Percentiles rank a stretch among this genome's conserved stretches.
Conservation (phyloP, 148 eudicot genomes). For the Silene conica region DNA sequence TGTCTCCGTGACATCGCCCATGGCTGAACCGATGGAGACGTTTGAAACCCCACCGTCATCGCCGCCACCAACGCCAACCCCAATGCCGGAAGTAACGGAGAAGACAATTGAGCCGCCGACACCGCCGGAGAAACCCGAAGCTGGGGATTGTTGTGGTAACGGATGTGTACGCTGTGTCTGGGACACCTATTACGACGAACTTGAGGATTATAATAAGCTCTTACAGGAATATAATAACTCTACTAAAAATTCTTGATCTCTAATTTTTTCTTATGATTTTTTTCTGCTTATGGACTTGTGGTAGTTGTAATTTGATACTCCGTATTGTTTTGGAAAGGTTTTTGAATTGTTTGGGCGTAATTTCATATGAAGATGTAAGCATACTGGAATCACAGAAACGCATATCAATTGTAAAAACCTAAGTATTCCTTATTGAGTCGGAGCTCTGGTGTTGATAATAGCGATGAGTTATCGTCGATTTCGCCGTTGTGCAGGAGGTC, state of each 20-base stretch:
- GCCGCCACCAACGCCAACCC: background rate
- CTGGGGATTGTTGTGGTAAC: conserved; percentile 77
- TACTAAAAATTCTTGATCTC: background rate
- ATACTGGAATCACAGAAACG: too few species aligned
- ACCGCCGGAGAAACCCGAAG: conserved; percentile 73
- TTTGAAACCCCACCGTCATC: background rate
- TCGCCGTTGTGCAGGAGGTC: too few species aligned
- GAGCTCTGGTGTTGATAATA: too few species aligned
- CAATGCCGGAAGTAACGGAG: background rate
- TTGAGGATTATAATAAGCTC: conserved; percentile 46
- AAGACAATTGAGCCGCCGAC: conserved; percentile 12
- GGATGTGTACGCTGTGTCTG: conserved; percentile 81
- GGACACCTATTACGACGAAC: conserved; percentile 68
- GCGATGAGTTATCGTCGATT: too few species aligned
- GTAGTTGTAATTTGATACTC: background rate
- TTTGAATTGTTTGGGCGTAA: background rate
- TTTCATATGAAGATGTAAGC: too few species aligned
- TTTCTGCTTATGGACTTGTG: background rate
- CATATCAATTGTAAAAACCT: too few species aligned
- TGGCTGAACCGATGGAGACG: conserved; percentile 15
- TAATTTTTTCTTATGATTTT: background rate
- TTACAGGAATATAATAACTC: conserved; percentile 27
- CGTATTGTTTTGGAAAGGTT: background rate
- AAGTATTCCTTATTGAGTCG: too few species aligned
- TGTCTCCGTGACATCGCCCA: background rate